Conservation (phyloP, 441 rosid species). For the Adansonia madagascariensis region DNA sequence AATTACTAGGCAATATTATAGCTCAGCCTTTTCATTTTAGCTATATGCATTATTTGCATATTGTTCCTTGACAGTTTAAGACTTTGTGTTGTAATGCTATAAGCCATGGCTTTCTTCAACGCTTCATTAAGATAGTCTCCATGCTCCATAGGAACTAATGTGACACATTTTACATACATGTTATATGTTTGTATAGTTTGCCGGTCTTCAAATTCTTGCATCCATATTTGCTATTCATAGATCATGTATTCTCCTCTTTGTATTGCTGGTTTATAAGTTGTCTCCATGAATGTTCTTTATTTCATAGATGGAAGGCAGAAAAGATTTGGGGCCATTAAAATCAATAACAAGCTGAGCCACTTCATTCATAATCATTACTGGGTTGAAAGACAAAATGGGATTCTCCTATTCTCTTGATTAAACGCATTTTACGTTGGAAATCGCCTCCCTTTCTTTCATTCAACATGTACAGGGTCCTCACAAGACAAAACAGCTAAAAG, state of each 20-base stretch:
- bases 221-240: background rate
- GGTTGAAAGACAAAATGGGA: background rate
- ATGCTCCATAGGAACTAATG: background rate
- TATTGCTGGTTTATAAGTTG: background rate
- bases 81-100: background rate
- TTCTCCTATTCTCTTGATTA: background rate
- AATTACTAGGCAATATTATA: background rate
- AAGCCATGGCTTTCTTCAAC: background rate
- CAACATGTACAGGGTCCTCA: background rate
- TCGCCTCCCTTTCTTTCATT: background rate
- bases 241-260: background rate
- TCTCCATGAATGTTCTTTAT: background rate
- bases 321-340: background rate
- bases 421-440: background rate
- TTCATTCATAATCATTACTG: background rate
- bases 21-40: conserved; percentile 3
- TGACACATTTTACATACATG: background rate
- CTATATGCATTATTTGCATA: background rate
- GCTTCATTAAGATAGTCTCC: background rate
- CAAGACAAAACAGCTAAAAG: background rate
- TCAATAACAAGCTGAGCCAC: background rate
- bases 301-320: conserved; percentile 8
- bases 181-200: background rate
- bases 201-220: background rate
- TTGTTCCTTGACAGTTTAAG: background rate